Evolutionary conservation across 1,284 basidiomycete species (phyloP).

Genomic region (Takashimella koratensis): DNA sequence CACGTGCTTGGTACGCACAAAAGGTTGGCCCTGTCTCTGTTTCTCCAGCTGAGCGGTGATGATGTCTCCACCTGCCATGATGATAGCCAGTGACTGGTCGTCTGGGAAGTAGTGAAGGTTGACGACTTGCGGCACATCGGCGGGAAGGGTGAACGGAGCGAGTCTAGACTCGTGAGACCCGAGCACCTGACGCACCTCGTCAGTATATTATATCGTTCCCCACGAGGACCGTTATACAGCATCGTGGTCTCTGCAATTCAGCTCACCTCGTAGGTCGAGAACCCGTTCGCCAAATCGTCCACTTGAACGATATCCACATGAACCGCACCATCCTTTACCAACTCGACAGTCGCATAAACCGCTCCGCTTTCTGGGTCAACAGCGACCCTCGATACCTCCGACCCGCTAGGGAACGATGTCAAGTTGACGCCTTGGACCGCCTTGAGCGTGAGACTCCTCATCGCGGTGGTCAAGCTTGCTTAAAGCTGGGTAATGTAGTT

Average conservation of each 20-base stretch:
- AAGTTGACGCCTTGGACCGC: conserved; percentile 13
- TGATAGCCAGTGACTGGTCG: conserved; percentile 58
- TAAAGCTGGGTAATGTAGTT: background rate
- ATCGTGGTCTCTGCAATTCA: background rate
- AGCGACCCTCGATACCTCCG: conserved; percentile 14
- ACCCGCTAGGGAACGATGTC: conserved; percentile 1
- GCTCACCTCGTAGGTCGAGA: conserved; percentile 20
- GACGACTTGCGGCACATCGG: conserved; percentile 53
- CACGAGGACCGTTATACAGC: background rate
- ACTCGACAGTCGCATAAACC: conserved; percentile 59
- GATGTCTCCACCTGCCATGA: conserved; percentile 74
- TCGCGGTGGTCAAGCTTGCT: conserved; percentile 8
- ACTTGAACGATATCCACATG: conserved; percentile 62
- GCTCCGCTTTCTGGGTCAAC: conserved; percentile 66
- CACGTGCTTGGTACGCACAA: conserved; percentile 12
- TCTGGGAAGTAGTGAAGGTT: conserved; percentile 66
- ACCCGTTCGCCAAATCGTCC: conserved; percentile 19
- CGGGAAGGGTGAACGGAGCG: conserved; percentile 33
- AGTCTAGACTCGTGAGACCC: conserved; percentile 30
- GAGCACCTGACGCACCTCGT: conserved; percentile 30
- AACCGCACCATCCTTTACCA: conserved; percentile 55
- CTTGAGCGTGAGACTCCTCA: conserved; percentile 31
- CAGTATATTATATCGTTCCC: background rate
- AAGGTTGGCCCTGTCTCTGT: conserved; percentile 54
- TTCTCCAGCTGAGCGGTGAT: conserved; percentile 57